Conservation (phyloP, 108 stramenopile genomes). For the Schizochytrium sp. region DNA sequence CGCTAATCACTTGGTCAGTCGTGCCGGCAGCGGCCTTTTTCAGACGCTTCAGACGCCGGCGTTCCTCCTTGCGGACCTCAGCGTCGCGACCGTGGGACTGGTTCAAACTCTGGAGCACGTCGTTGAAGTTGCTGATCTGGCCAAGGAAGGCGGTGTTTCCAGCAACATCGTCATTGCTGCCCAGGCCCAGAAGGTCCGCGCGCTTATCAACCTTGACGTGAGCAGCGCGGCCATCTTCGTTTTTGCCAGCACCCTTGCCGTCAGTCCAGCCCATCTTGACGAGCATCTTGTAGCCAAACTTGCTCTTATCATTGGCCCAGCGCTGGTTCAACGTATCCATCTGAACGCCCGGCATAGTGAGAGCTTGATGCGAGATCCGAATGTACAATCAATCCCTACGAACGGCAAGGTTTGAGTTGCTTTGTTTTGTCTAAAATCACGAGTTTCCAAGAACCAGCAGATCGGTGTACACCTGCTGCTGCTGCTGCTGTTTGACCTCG, state of each 20-base stretch:
- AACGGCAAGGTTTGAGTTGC: no score
- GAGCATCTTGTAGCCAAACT: conserved; percentile 68
- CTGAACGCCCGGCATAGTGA: conserved; percentile 9
- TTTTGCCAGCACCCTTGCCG: conserved; percentile 78
- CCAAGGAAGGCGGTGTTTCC: conserved; percentile 71
- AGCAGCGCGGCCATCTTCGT: conserved; percentile 70
- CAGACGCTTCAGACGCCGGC: conserved; percentile 5
- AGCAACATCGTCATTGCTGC: conserved; percentile 64
- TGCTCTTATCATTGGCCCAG: conserved; percentile 45
- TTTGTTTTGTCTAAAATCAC: no score
- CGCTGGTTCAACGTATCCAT: conserved; percentile 42
- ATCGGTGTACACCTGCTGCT: no score
- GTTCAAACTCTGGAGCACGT: conserved; percentile 69
- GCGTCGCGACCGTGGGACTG: conserved; percentile 61
- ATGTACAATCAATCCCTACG: no score
- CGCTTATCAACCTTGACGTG: conserved; percentile 75
- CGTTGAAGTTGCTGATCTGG: conserved; percentile 68
- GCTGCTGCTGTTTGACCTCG: no score
- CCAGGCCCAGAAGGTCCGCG: conserved; percentile 71
- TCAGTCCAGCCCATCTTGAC: conserved; percentile 80
- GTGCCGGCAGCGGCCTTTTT: neutral
- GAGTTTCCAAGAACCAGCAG: no score
- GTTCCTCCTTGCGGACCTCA: conserved; percentile 15
- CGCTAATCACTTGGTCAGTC: neutral
- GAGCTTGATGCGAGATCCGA: neutral